Conservation (phyloP, 2,329 filamentous ascomycete genomes). For the Leptographium procerum region DNA sequence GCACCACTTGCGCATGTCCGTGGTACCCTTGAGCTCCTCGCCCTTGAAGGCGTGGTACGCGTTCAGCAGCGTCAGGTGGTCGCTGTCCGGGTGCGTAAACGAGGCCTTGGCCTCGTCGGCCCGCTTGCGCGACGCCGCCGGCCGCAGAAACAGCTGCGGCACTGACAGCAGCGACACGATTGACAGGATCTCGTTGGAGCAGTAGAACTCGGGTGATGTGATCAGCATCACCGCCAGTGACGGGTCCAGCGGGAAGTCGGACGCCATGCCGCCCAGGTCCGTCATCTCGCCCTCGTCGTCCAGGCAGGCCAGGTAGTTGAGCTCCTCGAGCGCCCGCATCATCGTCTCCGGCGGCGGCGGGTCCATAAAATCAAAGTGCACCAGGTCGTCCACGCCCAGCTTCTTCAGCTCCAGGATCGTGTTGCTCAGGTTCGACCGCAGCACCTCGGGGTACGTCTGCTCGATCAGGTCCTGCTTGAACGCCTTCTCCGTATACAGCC, state of each 20-base stretch:
- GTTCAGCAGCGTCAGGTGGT: constrained; percentile 92
- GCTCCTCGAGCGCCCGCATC: constrained; percentile 93
- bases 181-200: constrained; percentile 95
- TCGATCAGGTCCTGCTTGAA: constrained; percentile 98
- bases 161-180: constrained; percentile 90
- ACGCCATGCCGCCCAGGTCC: constrained; percentile 71
- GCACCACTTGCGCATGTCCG: constrained; percentile 87
- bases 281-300: constrained; percentile 96
- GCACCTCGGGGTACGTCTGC: constrained; percentile 91
- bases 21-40: constrained; percentile 45
- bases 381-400: constrained; percentile 85
- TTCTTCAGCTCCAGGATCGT: constrained; percentile 97
- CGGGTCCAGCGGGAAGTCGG: constrained; percentile 91
- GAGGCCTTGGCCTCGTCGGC: constrained; percentile 96
- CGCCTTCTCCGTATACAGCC: constrained; percentile 85
- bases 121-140: constrained; percentile 71
- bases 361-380: constrained; percentile 98
- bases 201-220: constrained; percentile 94
- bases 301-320: constrained; percentile 93
- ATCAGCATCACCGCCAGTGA: constrained; percentile 96
- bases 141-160: constrained; percentile 85
- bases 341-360: constrained; percentile 95
- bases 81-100: constrained; percentile 86
- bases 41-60: constrained; percentile 96
- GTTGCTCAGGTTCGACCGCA: constrained; percentile 86